Base-by-base conservation (phyloP, 495 filamentous ascomycete species). In the Xylaria scruposa region DNA sequence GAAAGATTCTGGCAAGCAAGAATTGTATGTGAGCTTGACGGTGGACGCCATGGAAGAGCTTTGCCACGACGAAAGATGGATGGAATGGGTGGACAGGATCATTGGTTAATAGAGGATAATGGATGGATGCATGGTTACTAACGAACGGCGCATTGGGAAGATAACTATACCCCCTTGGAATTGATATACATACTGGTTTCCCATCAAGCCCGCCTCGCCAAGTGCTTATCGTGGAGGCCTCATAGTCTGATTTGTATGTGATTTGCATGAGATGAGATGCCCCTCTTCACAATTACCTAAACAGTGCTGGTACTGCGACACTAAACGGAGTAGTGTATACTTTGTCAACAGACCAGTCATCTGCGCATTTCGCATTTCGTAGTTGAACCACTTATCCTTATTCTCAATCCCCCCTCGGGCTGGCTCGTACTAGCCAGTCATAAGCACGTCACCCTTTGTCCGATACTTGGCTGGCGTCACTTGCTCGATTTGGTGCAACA, bases 21-120 rank as follows among this genome's bases (percentile, higher is more conserved):
- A 81, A 46, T 66, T 79, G 36, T 76, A 76, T 51, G 78, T 81
- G 46, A 79, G 76, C 78, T 64, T 81, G 74, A 74, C 79, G 42
- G 72, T 76, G 46, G 72, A 76, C 53, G 74, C 78, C 51, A 81
- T 81, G 78, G 73, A 73, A 67, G 72, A 75, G 67, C 70, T 81
- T 54, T 78, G 76, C 74, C 62, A 70, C 64, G 78, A 81, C 64
- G 71, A 72, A 29, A 77, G 76, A 42, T 81, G 79, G 79, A 78
- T 74, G 71, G 31, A 60, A 58, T 80, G 79, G 77, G 70, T 79
- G 60, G 76, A 80, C 65, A 78, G 73, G 68, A 67, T 78, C 71
- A 78, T 79, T 72, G 77, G 76, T 70, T 79, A 69, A 78, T 75
- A 62, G 73, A 59, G 70, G 19, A 42, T 13, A 26, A 58, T 40